A percentile compares a stretch with the other conserved stretches of the same genome.
Conservation (phyloP, 164 flowering plant species). For the Paratinospora sagittata region DNA sequence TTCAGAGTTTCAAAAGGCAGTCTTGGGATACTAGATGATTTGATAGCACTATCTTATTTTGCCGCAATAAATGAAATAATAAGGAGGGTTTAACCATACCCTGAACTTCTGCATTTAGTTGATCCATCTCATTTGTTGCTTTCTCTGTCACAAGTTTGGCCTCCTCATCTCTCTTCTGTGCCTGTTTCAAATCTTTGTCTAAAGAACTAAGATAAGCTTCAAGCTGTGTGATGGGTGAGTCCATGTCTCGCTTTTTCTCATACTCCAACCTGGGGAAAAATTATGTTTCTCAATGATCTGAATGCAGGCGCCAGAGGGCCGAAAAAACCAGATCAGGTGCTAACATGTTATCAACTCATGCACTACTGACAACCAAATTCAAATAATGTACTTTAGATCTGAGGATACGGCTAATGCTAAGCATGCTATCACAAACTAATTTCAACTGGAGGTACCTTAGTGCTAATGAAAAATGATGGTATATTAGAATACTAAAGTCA, state of each 20-base stretch:
- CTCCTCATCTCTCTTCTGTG: slow-evolving; percentile 53
- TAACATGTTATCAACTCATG: too few relatives aligned
- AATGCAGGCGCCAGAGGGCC: not conserved
- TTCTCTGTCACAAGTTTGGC: slow-evolving; percentile 49
- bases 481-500: not conserved
- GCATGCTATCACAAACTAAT: too few relatives aligned
- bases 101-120: slow-evolving; percentile 48
- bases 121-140: slow-evolving; percentile 48
- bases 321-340: not conserved
- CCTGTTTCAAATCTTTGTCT: slow-evolving; percentile 45
- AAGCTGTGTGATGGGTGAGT: slow-evolving; percentile 59
- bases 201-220: slow-evolving; percentile 48
- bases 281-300: not conserved
- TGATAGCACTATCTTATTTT: not conserved
- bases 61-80: not conserved
- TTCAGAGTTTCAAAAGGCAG: not conserved
- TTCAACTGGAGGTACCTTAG: too few relatives aligned
- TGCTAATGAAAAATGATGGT: too few relatives aligned
- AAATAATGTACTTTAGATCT: too few relatives aligned
- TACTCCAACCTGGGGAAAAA: slow-evolving; percentile 69
- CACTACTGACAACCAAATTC: too few relatives aligned
- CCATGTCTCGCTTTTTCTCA: slow-evolving; percentile 89
- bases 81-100: slow-evolving; percentile 35
- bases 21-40: not conserved
- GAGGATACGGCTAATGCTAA: too few relatives aligned